Evolutionary conservation across 495 filamentous ascomycete genomes (phyloP).

Genomic region (Clohesyomyces aquaticus): DNA sequence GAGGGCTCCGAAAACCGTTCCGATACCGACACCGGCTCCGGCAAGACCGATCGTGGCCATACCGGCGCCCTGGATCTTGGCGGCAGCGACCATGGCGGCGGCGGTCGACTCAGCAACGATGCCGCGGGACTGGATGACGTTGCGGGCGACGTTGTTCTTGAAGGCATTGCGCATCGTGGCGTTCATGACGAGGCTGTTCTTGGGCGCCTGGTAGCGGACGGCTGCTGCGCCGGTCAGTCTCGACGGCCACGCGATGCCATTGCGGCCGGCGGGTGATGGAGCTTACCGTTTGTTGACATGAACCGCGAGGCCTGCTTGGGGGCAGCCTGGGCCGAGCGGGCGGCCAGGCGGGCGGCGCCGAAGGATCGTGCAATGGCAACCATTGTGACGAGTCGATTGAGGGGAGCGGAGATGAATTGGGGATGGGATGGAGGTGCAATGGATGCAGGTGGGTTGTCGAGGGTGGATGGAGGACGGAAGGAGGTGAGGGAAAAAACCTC

Average conservation of each 20-base stretch:
- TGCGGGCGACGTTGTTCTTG: constrained; percentile 40
- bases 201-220: constrained; percentile 18
- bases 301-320: constrained; percentile 31
- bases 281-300: constrained; percentile 35
- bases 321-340: constrained; percentile 36
- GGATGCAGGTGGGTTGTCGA: constrained; percentile 17
- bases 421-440: constrained; percentile 36
- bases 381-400: constrained; percentile 27
- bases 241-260: constrained; percentile 31
- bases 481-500: constrained; percentile 24
- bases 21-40: constrained; percentile 91
- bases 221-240: constrained; percentile 17
- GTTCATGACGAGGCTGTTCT: constrained; percentile 40
- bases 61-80: constrained; percentile 86
- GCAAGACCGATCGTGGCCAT: constrained; percentile 85
- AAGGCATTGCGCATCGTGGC: constrained; percentile 38
- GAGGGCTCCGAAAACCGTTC: constrained; percentile 86
- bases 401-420: constrained; percentile 35
- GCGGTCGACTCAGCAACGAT: constrained; percentile 42
- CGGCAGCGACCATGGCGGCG: constrained; percentile 78
- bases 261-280: constrained; percentile 14
- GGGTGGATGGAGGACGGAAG: constrained; percentile 16
- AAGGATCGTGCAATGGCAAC: constrained; percentile 37
- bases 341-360: constrained; percentile 39
- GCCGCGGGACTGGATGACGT: constrained; percentile 41